Percentiles rank a stretch among this genome's conserved stretches.
Evolutionary conservation across 805 yeast genomes (phyloP).

Genomic region (Saturnispora diversa): DNA sequence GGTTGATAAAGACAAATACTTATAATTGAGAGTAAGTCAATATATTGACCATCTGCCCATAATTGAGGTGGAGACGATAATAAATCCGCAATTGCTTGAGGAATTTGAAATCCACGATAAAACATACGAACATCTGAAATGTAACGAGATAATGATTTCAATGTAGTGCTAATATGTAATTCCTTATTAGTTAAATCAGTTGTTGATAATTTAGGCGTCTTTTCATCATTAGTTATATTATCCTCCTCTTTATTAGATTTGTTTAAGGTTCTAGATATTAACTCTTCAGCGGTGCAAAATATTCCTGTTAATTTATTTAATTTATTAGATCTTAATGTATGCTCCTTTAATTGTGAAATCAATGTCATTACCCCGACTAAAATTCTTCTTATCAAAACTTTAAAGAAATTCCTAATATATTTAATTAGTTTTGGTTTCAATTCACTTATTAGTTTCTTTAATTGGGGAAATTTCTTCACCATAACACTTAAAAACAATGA

Average conservation of each 20-base stretch:
- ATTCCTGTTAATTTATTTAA: background rate
- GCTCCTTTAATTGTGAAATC: too few species aligned
- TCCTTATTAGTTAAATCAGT: background rate
- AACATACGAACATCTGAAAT: constrained; percentile 31
- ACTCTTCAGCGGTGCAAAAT: background rate
- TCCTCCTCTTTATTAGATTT: background rate
- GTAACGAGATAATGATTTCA: constrained; percentile 25
- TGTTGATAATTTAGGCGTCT: background rate
- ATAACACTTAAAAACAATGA: constrained; percentile 21
- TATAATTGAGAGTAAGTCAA: constrained; percentile 13
- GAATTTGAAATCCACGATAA: constrained; percentile 31
- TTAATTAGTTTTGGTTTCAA: background rate
- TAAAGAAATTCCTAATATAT: background rate
- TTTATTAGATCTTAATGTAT: too few species aligned
- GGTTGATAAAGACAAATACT: constrained; percentile 26
- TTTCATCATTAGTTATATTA: background rate
- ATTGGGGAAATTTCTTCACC: constrained; percentile 8
- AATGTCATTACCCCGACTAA: background rate
- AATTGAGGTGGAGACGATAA: constrained; percentile 6
- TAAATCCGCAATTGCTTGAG: constrained; percentile 17
- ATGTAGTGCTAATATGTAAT: constrained; percentile 9
- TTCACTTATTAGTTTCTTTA: background rate
- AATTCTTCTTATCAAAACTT: background rate
- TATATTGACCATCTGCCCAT: constrained; percentile 9
- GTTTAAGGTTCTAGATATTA: background rate